Evolutionary conservation across 805 yeast species (phyloP), one percentile per base, ranked within the genome.

Genomic region (Saturnispora zaruensis): DNA sequence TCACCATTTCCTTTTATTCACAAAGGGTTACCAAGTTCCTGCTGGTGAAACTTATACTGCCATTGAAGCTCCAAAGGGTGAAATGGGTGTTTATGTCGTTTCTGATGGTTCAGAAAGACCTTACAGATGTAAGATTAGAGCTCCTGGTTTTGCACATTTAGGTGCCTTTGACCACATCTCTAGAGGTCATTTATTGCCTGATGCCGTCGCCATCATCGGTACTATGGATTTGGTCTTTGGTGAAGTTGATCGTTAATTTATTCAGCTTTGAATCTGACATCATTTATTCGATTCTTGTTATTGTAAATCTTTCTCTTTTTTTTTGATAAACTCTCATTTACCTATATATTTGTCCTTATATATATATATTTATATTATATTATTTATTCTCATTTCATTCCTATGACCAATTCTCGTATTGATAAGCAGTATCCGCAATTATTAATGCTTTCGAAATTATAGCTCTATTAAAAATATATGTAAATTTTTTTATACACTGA

Each of bases 141-240:
- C 95, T n/a, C 96, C 96, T 44, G 95, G 96, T 42, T 87, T 87
- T 66, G 89, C 95, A 36, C 95, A 87, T 70, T 74, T 87, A 64
- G 93, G 83, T 57, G 95, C 93, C 9, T 85, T 87, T 60, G 96
- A 87, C 68, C 89, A 84, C 65, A 79, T 87, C 57, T 75, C 93
- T 32, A 81, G 93, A 68, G 91, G 93, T 61, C 86, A 86, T 68
- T 82, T 83, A 71, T 73, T 87, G 66, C 93, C 96, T 51, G 96
- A 87, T 70, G 91, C 93, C 24, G 96, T 87, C 51, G 95, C 96
- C 49, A 87, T 87, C 64, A 86, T 87, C 63, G 96, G 96, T 73
- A 87, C 96, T 53, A 87, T 87, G 96, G 96, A 87, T 73, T 78
- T 87, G 68, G 96, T 87, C 67, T 87, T 87, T 65, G 96, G 96